Base-by-base conservation (phyloP, 768 basidiomycete genomes). In the Zangia roseola region DNA sequence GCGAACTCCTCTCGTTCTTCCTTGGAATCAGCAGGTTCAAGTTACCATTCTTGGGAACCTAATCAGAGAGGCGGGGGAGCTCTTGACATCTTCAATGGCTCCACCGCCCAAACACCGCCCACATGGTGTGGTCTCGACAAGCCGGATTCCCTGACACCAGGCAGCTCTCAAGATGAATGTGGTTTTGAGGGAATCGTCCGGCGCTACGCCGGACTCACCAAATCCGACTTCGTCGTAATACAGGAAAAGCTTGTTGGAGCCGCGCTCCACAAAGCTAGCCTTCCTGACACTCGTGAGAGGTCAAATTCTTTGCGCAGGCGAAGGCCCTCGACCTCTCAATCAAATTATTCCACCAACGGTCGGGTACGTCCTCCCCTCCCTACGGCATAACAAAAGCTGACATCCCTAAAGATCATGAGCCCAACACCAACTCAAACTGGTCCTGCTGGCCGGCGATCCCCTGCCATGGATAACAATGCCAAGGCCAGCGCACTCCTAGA, bases 241-340 rank as follows among this genome's bases (percentile, higher is more conserved):
- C 90, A 93, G 58, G 83, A 88, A 40, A 88, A 81, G 66, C 74
- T 93, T 36, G 77, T 91, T n/a, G 71, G 70, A 40, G 82, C 80
- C 23, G 83, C 81, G 4, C 65, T 77, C 36, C 72, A 79, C 24
- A 86, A 82, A 62, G 77, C 77, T 35, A 71, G 72, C 14, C 76
- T 73, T 42, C 76, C 79, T 9, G 84, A 86, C 53, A 63, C 73
- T 33, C 80, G 80, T 10, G 80, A 82, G 56, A 81, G 88, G 39
- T 72, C 78, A 0, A 82, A 81, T 44, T 90, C 88, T n/a, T 71
- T 88, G 55, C 76, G 88, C 47, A 80, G 82, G 53, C 78, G 90
- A 42, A 76, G 88, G 33, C 88, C 87, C 10, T 91, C 88, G 1
- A 88, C 86, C 13, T 88, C 89, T n/a, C 88, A 90, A 66, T 87